Percentiles rank a stretch among this genome's conserved stretches.
phyloP scores from a whole-genome alignment of 768 basidiomycete genomes.

The Leccinum truebloodii region DNA sequence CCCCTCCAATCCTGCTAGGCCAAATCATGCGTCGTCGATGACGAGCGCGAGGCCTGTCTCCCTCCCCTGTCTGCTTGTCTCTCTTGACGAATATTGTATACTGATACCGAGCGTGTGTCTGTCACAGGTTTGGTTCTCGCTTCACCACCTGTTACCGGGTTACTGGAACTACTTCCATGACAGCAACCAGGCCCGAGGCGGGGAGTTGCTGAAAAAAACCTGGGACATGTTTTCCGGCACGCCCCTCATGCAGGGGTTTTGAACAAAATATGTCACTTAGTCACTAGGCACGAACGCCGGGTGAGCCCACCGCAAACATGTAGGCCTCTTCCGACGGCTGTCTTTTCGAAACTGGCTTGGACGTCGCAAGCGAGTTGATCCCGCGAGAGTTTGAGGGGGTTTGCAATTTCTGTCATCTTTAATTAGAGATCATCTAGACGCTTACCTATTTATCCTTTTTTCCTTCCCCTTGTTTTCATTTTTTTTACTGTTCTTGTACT shows the following conservation, averaged over 20 bases:
- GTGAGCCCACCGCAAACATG: neutral
- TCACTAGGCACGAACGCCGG: neutral
- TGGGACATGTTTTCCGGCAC: conserved; percentile 23
- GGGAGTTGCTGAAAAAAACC: conserved; percentile 22
- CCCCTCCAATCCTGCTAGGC: neutral
- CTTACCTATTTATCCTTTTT: neutral
- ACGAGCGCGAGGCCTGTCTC: neutral
- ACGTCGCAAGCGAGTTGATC: neutral
- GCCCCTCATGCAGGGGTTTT: conserved; percentile 8
- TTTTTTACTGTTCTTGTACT: neutral
- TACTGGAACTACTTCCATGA: conserved; percentile 38
- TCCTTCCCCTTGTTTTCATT: neutral
- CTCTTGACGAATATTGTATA: neutral
- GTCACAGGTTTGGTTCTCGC: conserved; percentile 35
- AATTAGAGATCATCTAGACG: neutral
- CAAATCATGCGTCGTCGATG: conserved; percentile 10
- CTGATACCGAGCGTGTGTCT: neutral
- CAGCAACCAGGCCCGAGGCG: conserved; percentile 7
- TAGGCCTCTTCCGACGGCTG: neutral
- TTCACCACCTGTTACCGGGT: conserved; percentile 36
- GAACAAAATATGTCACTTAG: neutral
- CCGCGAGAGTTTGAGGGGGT: neutral
- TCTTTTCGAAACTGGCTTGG: neutral
- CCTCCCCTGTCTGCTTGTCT: neutral
- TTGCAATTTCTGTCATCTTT: neutral